These are phyloP conservation scores for Arxiozyma slooffiae DNA, from an alignment of 1,139 yeast genomes.

Conservation along the genomic window DNA sequence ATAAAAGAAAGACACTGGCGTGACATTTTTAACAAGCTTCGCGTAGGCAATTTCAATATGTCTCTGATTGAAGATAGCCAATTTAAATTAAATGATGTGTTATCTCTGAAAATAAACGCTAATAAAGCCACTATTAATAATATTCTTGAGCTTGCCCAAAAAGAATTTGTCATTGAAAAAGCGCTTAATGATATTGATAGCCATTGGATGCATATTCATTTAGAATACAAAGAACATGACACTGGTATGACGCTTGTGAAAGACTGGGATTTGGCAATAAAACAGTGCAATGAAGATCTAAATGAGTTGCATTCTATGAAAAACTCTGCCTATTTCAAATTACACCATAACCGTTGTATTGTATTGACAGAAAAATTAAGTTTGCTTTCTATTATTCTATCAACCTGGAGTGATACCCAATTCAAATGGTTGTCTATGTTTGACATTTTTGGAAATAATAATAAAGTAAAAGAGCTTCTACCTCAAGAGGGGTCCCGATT, in stretches of 20 bases:
- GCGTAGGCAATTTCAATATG: not conserved
- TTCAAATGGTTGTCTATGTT: slow-evolving; percentile 81
- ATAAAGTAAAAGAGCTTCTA: slow-evolving; percentile 51
- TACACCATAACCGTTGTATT: slow-evolving; percentile 52
- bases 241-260: slow-evolving; percentile 48
- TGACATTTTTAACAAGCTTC: slow-evolving; percentile 34
- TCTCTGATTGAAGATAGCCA: not conserved
- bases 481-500: slow-evolving; percentile 68
- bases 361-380: slow-evolving; percentile 51
- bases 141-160: slow-evolving; percentile 55
- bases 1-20: slow-evolving; percentile 67
- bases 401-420: slow-evolving; percentile 76
- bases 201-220: slow-evolving; percentile 40
- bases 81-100: slow-evolving; percentile 49
- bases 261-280: slow-evolving; percentile 61
- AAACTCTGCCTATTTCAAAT: slow-evolving; percentile 51
- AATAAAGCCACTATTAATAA: slow-evolving; percentile 43
- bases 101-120: slow-evolving; percentile 43
- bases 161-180: slow-evolving; percentile 60
- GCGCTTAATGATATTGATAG: slow-evolving; percentile 40
- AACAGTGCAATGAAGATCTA: slow-evolving; percentile 51
- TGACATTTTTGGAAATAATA: slow-evolving; percentile 58
- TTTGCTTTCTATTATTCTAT: slow-evolving; percentile 44
- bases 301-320: slow-evolving; percentile 61
- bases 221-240: slow-evolving; percentile 50